Evolutionary conservation across 1,284 basidiomycete species (phyloP).

Genomic region (Earliella scabrosa): DNA sequence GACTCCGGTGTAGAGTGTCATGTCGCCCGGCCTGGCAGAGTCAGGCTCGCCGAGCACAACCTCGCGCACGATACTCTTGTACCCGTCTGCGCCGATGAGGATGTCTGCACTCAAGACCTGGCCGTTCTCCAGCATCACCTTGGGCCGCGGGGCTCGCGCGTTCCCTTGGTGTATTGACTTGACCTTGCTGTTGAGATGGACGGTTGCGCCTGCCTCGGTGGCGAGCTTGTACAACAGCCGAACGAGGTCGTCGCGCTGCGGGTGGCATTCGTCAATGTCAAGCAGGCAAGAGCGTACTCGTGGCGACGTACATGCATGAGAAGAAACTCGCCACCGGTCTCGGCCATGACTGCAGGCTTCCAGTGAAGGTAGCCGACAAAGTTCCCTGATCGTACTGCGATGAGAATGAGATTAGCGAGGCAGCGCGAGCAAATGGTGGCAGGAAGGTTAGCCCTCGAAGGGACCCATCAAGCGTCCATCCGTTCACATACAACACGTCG

Average conservation of each 20-base stretch:
- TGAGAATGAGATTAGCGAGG: neutral
- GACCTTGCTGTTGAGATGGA: slow-evolving; percentile 45
- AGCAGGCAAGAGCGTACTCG: neutral
- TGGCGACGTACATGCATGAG: slow-evolving; percentile 35
- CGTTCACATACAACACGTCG: no score
- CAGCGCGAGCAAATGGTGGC: no score
- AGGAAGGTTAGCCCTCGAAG: no score
- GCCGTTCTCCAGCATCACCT: slow-evolving; percentile 39
- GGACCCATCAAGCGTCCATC: no score
- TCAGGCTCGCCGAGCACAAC: slow-evolving; percentile 28
- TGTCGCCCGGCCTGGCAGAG: slow-evolving; percentile 14
- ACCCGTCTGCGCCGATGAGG: slow-evolving; percentile 46
- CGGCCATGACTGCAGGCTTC: slow-evolving; percentile 55
- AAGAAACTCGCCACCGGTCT: slow-evolving; percentile 57
- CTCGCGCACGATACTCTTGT: slow-evolving; percentile 35
- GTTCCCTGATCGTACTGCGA: slow-evolving; percentile 47
- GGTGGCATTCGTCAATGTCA: neutral
- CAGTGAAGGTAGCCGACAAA: slow-evolving; percentile 52
- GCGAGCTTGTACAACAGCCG: slow-evolving; percentile 47
- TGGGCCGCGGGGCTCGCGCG: slow-evolving; percentile 30
- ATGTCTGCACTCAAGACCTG: slow-evolving; percentile 43
- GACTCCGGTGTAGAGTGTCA: slow-evolving; percentile 26
- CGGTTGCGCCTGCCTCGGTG: slow-evolving; percentile 42
- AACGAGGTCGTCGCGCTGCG: slow-evolving; percentile 52
- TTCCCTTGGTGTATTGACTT: slow-evolving; percentile 26